Evolutionary conservation across 768 basidiomycete genomes (phyloP), one percentile per base, ranked within the genome.

Genomic region (Psilocybe tampanensis): DNA sequence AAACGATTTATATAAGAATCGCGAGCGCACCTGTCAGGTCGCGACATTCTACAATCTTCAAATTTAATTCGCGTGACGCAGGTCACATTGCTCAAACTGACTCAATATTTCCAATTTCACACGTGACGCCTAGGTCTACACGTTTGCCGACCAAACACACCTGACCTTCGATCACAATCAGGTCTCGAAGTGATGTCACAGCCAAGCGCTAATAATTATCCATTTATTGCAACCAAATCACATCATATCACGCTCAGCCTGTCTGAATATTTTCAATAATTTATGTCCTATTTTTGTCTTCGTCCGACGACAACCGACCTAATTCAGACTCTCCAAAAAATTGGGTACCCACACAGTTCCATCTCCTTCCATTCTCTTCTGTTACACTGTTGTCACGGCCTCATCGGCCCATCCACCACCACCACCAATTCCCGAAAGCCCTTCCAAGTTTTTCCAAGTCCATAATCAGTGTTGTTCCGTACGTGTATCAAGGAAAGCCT

Each of bases 21-120:
- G 42, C 52, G 52, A 53, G 52, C 21, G 57, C 64, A 61, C 52
- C 58, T 61, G 67, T 62, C 68, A 71, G 64, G 69, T 72, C 70
- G 75, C 75, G 72, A 76, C 74, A 73, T 75, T 72, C 67, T 63
- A 68, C 69, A 67, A 68, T 72, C 67, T 63, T 68, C 69, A 67
- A 68, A 64, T 66, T 74, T 74, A 64, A 62, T 72, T 69, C 62
- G 60, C 64, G 69, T 71, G 65, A 67, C 64, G 61, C 63, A 63
- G 63, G 65, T 74, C 70, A 73, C 69, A 48, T 44, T 33, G 56
- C 55, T 32, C 61, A 61, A 60, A 59, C 61, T 63, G 64, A 65
- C 61, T 65, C 64, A 65, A 63, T 59, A 56, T 32, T 54, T 57
- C 5, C 53, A 44, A 52, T 44, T 50, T 55, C 33, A 21, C 52